Base-by-base conservation (phyloP, 176 grass and related monocot species). In the Rhipidocladum racemiflorum region DNA sequence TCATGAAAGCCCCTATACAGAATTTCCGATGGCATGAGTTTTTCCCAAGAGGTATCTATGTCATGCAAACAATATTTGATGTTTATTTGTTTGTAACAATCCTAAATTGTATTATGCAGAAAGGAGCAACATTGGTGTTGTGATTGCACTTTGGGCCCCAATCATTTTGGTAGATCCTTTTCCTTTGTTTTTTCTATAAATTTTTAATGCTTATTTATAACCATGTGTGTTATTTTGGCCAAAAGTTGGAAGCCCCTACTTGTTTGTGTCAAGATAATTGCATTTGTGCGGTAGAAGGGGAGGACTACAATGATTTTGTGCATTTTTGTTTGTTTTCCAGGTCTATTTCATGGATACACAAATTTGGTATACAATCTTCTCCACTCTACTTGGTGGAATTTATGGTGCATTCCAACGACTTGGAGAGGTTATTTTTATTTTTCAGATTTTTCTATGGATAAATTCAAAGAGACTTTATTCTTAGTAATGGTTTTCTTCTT, bases 311-410 rank as follows among this genome's bases (percentile, higher is more conserved):
- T 83, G 21, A 77, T 68, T 80, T 61, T 70, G 14, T 78, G 53
- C 64, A 63, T 61, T 85, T 88, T 53, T 68, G 8, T 77, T 64
- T 93, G 61, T 20, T 71, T 74, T 81, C 48, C 63, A 97, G 95
- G 92, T 97, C 43, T 97, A 97, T 92, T 97, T 97, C 83, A 94
- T 97, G 95, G 95, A 97, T 80, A 89, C 90, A 17, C 95, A 97
- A 88, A 97, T 97, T 89, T 97, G 95, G 95, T 97, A 97, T 86
- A 91, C 95, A 73, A 97, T 97, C 65, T 97, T 92, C 87, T 92
- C 90, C 51, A 97, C 95, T 71, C 75, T 97, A 68, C 68, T 94
- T 91, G 92, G 95, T 84, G 95, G 95, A 81, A 79, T 94, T 65
- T 94, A 94, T 79, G 95, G 95, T 86, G 95, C 95, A 84, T 94